These are phyloP conservation scores for Filobasidium wieringae DNA, from an alignment of 768 basidiomycete genomes.

Conservation along the genomic window DNA sequence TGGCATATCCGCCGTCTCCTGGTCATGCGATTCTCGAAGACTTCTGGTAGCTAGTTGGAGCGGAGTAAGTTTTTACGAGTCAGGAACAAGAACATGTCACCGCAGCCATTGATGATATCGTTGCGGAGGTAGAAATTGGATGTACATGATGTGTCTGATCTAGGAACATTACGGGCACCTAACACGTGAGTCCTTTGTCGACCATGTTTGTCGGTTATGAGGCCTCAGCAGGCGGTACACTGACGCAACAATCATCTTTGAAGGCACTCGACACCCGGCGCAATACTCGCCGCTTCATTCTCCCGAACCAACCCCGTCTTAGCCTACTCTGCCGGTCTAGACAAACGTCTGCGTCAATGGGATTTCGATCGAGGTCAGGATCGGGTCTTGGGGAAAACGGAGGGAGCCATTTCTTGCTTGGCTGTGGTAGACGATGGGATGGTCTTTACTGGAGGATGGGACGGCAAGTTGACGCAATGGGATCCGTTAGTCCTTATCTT, in stretches of 20 bases:
- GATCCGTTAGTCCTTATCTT: conserved; percentile 44
- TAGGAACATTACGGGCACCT: not conserved
- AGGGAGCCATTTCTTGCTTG: conserved; percentile 66
- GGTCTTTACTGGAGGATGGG: conserved; percentile 84
- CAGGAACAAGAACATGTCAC: conserved; percentile 56
- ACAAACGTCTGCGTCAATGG: conserved; percentile 75
- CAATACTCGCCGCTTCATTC: conserved; percentile 74
- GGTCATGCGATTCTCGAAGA: conserved; percentile 69
- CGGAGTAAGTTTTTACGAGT: conserved; percentile 44
- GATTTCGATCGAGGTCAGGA: conserved; percentile 64
- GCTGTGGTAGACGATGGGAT: conserved; percentile 56
- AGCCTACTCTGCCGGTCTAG: conserved; percentile 77
- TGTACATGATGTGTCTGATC: conserved; percentile 7
- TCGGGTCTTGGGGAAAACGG: conserved; percentile 55
- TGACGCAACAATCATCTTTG: conserved; percentile 34
- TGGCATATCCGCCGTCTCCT: conserved; percentile 66
- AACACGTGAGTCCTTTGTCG: not conserved
- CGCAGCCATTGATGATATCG: conserved; percentile 49
- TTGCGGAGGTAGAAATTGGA: conserved; percentile 45
- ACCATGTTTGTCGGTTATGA: not conserved
- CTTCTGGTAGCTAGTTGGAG: conserved; percentile 87
- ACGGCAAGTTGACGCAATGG: conserved; percentile 76
- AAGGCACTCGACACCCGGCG: conserved; percentile 45
- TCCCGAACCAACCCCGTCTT: conserved; percentile 45
- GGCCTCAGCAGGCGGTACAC: conserved; percentile 15